Conservation (phyloP, 2,329 filamentous ascomycete genomes). For the Diaporthe capsici region DNA sequence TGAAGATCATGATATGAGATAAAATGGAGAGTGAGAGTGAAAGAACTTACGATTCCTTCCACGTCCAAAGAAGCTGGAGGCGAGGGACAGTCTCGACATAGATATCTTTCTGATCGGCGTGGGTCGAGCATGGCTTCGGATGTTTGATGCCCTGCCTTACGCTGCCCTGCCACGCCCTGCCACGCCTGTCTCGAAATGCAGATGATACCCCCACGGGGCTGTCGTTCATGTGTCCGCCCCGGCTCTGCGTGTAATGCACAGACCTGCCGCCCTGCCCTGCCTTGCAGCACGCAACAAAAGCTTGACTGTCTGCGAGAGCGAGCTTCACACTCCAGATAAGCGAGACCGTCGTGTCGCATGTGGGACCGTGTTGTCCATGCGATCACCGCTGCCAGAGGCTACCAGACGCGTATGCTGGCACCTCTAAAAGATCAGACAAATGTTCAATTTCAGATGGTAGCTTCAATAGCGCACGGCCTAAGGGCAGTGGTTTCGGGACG, state of each 20-base stretch:
- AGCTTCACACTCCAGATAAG: conserved; percentile 12
- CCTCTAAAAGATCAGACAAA: conserved; percentile 18
- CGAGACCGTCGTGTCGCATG: conserved; percentile 33
- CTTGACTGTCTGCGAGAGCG: conserved; percentile 38
- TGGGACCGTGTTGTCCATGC: conserved; percentile 37
- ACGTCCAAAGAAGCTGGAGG: neutral
- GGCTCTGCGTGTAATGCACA: conserved; percentile 15
- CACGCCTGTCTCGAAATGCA: conserved; percentile 24
- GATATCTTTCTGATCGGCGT: conserved; percentile 24
- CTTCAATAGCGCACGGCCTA: conserved; percentile 14
- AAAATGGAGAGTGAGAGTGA: conserved; percentile 7
- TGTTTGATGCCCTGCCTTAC: conserved; percentile 23
- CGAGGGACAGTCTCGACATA: conserved; percentile 20
- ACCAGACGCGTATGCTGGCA: conserved; percentile 2
- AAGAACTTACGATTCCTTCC: neutral
- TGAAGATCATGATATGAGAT: conserved; percentile 30
- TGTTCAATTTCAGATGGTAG: conserved; percentile 7
- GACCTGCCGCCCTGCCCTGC: conserved; percentile 7
- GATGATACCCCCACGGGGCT: conserved; percentile 33
- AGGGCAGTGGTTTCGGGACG: conserved; percentile 30
- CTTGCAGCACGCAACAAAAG: conserved; percentile 13
- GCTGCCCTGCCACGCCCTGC: conserved; percentile 7
- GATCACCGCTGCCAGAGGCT: neutral
- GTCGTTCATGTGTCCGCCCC: conserved; percentile 25
- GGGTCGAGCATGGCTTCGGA: conserved; percentile 19